These are phyloP conservation scores for Candida glaebosa DNA, from an alignment of 805 yeast genomes.

Conservation along the genomic window DNA sequence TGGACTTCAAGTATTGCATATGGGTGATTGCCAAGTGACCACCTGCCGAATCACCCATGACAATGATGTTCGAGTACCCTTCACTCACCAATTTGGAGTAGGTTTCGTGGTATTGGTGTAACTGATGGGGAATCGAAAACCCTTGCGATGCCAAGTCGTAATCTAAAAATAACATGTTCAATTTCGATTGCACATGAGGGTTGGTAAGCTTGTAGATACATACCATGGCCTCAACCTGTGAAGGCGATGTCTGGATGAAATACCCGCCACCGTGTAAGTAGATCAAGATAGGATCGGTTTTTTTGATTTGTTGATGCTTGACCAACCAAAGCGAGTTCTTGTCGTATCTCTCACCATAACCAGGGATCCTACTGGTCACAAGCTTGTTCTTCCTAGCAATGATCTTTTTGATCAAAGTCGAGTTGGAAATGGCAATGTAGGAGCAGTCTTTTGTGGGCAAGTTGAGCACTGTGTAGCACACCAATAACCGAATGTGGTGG, in stretches of 20 bases:
- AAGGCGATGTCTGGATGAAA: slow-evolving; percentile 26
- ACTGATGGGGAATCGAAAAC: slow-evolving; percentile 29
- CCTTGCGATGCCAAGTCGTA: slow-evolving; percentile 30
- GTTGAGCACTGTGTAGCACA: slow-evolving; percentile 14
- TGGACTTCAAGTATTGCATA: slow-evolving; percentile 23
- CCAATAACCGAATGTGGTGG: slow-evolving; percentile 11
- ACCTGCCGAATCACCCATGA: slow-evolving; percentile 44
- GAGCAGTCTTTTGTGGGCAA: slow-evolving; percentile 13
- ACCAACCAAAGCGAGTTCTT: slow-evolving; percentile 32
- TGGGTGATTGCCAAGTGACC: slow-evolving; percentile 33
- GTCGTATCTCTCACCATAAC: slow-evolving; percentile 31
- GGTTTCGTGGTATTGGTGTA: slow-evolving; percentile 26
- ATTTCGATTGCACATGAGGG: slow-evolving; percentile 12
- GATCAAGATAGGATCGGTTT: slow-evolving; percentile 29
- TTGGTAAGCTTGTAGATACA: slow-evolving; percentile 26
- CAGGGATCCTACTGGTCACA: slow-evolving; percentile 16
- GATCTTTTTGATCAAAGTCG: slow-evolving; percentile 11
- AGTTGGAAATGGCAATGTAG: slow-evolving; percentile 9
- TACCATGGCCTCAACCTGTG: slow-evolving; percentile 28
- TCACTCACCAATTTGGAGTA: slow-evolving; percentile 20
- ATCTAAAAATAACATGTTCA: slow-evolving; percentile 28
- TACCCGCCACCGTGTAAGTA: slow-evolving; percentile 42
- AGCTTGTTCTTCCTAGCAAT: slow-evolving; percentile 2
- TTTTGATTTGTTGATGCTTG: slow-evolving; percentile 21
- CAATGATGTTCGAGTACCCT: slow-evolving; percentile 24